phyloP scores from a whole-genome alignment of 176 grass and related monocot species.

The Carex pumila region DNA sequence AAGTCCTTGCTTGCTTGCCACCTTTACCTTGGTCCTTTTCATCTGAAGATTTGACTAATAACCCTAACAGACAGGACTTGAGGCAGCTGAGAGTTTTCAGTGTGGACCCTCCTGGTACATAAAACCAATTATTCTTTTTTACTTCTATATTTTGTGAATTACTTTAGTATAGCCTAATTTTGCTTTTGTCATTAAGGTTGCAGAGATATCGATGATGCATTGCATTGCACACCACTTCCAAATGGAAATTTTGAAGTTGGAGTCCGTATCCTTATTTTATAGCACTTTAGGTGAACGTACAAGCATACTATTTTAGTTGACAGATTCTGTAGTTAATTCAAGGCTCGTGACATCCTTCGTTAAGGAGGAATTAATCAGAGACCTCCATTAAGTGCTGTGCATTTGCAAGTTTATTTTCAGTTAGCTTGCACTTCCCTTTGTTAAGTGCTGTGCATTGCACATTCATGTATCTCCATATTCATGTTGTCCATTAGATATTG shows the following conservation, averaged over 20 bases:
- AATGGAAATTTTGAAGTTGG: constrained; percentile 99
- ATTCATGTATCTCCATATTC: too few relatives aligned
- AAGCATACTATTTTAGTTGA: not conserved
- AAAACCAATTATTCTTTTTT: constrained; percentile 22
- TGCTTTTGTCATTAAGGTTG: constrained; percentile 54
- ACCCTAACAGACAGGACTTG: constrained; percentile 77
- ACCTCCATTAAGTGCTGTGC: not conserved
- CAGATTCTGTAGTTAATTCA: not conserved
- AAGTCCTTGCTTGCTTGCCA: constrained; percentile 97
- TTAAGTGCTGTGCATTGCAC: not conserved
- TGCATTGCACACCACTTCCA: constrained; percentile 83
- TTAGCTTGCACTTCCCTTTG: not conserved
- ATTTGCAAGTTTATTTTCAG: not conserved
- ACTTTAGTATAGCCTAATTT: constrained; percentile 16
- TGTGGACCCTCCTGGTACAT: constrained; percentile 91
- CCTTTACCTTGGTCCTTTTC: constrained; percentile 91
- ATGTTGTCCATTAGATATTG: not conserved
- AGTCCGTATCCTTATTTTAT: constrained; percentile 82
- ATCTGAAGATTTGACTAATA: constrained; percentile 75
- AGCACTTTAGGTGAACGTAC: constrained; percentile 6
- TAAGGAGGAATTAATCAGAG: not conserved
- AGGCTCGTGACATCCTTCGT: not conserved
- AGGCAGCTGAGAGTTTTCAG: constrained; percentile 80
- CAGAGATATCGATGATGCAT: constrained; percentile 97
- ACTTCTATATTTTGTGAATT: constrained; percentile 12